phyloP scores from a whole-genome alignment of 1,284 basidiomycete species.

The Nidula niveotomentosa region DNA sequence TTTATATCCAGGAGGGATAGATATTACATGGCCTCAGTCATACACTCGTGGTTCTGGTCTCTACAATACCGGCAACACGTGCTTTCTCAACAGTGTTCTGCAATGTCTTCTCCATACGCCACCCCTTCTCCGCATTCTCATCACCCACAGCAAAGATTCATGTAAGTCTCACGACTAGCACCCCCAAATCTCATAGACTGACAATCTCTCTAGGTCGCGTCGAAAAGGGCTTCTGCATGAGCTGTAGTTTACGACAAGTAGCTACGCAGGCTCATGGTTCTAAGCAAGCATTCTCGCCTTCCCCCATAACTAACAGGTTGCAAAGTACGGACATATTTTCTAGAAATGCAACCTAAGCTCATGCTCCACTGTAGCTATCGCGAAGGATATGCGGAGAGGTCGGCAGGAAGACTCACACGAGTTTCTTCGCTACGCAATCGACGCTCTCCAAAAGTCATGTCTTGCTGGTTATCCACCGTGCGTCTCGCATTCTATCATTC shows the following conservation, averaged over 20 bases:
- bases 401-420: slow-evolving; percentile 99
- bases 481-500: slow-evolving; percentile 23
- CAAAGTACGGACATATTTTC: slow-evolving; percentile 50
- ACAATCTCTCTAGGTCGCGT: slow-evolving; percentile 45
- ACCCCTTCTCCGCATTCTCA: slow-evolving; percentile 76
- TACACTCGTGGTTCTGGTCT: slow-evolving; percentile 64
- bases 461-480: slow-evolving; percentile 74
- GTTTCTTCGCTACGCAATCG: slow-evolving; percentile 94
- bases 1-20: slow-evolving; percentile 52
- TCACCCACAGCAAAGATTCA: slow-evolving; percentile 51
- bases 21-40: slow-evolving; percentile 54
- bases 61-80: slow-evolving; percentile 94
- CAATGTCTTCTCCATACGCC: slow-evolving; percentile 96
- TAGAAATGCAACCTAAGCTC: neutral
- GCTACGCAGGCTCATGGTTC: slow-evolving; percentile 50
- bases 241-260: slow-evolving; percentile 64
- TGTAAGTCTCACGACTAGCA: slow-evolving; percentile 38
- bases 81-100: slow-evolving; percentile 94
- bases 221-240: slow-evolving; percentile 71
- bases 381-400: slow-evolving; percentile 88
- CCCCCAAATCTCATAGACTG: slow-evolving; percentile 7
- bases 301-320: slow-evolving; percentile 62
- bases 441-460: slow-evolving; percentile 87
- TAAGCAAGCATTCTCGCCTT: slow-evolving; percentile 56
- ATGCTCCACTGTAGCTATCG: slow-evolving; percentile 63